A percentile compares a stretch with the other conserved stretches of the same genome.
Conservation (phyloP, 176 grass and related monocot genomes). For the Raddia guianensis region DNA sequence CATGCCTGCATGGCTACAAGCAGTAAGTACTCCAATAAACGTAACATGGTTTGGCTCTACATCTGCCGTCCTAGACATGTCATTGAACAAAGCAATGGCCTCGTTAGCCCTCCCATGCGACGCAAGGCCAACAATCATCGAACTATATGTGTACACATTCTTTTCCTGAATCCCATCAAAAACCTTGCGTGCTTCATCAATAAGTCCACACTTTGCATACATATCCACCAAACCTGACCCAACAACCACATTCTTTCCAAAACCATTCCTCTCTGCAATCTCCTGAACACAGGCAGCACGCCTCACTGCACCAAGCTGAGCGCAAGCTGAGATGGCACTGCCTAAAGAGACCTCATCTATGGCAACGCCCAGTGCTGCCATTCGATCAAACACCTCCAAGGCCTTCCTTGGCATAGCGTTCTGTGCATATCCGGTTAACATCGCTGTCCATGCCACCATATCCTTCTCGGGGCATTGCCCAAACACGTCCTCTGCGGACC, state of each 20-base stretch:
- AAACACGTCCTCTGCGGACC: conserved; percentile 50
- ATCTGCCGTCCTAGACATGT: conserved; percentile 48
- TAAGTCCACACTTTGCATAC: conserved; percentile 70
- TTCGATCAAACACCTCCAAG: conserved; percentile 46
- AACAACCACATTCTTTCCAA: conserved; percentile 49
- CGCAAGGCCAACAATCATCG: conserved; percentile 61
- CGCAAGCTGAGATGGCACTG: conserved; percentile 57
- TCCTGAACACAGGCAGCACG: conserved; percentile 51
- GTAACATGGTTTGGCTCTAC: conserved; percentile 67
- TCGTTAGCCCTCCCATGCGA: conserved; percentile 51
- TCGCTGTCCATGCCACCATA: conserved; percentile 66
- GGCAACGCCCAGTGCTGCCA: conserved; percentile 35
- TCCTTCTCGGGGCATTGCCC: conserved; percentile 47
- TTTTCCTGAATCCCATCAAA: conserved; percentile 58
- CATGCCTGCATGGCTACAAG: conserved; percentile 70
- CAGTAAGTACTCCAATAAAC: conserved; percentile 61
- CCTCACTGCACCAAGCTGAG: conserved; percentile 56
- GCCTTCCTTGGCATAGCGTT: conserved; percentile 62
- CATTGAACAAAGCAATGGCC: conserved; percentile 59
- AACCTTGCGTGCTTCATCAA: conserved; percentile 42
- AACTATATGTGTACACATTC: conserved; percentile 67
- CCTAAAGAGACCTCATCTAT: conserved; percentile 66
- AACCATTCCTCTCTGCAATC: conserved; percentile 50
- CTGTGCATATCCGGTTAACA: conserved; percentile 58
- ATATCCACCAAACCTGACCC: conserved; percentile 66